Percentiles rank a stretch among this genome's conserved stretches.
These are phyloP conservation scores for Cymbomonas tetramitiformis DNA, from an alignment of 139 green algal genomes.

Conservation along the genomic window DNA sequence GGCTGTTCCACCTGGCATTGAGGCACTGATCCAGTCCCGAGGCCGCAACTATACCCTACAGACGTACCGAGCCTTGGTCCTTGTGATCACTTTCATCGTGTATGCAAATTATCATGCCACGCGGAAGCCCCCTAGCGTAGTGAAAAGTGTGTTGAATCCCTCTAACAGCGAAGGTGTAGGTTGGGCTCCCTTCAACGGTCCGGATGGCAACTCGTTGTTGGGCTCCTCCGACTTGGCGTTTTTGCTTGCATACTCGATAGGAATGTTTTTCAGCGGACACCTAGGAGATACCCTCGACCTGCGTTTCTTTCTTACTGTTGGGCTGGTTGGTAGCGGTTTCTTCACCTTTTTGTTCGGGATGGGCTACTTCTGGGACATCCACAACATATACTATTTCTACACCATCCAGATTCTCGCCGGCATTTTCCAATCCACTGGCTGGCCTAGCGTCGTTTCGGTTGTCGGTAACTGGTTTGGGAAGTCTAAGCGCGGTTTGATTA, in stretches of 20 bases:
- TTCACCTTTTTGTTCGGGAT: constrained; percentile 61
- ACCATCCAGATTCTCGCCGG: constrained; percentile 50
- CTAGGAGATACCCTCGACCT: constrained; percentile 73
- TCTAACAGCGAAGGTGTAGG: constrained; percentile 18
- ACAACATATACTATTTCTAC: constrained; percentile 66
- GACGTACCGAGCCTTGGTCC: constrained; percentile 33
- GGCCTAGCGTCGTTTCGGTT: constrained; percentile 77
- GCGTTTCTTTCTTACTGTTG: constrained; percentile 62
- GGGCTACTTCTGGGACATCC: constrained; percentile 71
- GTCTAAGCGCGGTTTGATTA: constrained; percentile 74
- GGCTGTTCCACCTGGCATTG: not conserved
- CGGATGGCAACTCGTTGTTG: constrained; percentile 53
- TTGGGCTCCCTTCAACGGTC: constrained; percentile 74
- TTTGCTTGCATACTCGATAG: constrained; percentile 68
- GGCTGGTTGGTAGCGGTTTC: constrained; percentile 70
- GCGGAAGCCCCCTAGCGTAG: constrained; percentile 75
- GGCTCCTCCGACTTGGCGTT: constrained; percentile 78
- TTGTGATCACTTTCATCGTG: constrained; percentile 74
- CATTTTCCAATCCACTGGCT: constrained; percentile 77
- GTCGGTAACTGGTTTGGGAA: constrained; percentile 92
- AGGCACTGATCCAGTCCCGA: not conserved
- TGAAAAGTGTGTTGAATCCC: constrained; percentile 49
- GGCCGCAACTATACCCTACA: not conserved
- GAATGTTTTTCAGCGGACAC: constrained; percentile 84
- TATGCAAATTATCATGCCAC: constrained; percentile 80